Evolutionary conservation across 1,284 basidiomycete genomes (phyloP).

Genomic region (Chalciporus sp.): DNA sequence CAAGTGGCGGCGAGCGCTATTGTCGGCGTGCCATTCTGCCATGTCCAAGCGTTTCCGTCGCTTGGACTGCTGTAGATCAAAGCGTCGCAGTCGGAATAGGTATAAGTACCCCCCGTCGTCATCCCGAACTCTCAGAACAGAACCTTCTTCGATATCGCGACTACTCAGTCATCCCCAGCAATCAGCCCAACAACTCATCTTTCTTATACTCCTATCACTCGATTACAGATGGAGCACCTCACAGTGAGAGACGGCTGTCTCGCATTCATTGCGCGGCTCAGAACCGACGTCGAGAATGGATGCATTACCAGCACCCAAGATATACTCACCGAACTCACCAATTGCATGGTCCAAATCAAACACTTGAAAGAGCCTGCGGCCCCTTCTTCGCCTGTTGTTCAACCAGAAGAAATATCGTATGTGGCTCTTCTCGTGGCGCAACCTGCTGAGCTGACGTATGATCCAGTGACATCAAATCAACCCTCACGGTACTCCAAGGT

Average conservation of each 20-base stretch:
- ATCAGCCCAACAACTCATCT: background rate
- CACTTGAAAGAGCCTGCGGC: background rate
- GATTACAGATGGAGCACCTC: conserved; percentile 9
- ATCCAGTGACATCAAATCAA: background rate
- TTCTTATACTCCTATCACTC: background rate
- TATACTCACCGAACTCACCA: conserved; percentile 17
- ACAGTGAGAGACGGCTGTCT: background rate
- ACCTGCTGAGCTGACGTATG: background rate
- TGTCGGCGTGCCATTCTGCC: conserved; percentile 5
- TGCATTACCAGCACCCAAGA: conserved; percentile 9
- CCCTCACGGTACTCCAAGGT: background rate
- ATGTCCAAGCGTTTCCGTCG: conserved; percentile 21
- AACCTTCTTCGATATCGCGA: background rate
- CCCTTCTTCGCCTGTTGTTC: background rate
- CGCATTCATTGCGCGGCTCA: conserved; percentile 12
- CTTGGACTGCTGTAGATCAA: conserved; percentile 16
- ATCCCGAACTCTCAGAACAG: conserved; percentile 4
- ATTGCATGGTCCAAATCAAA: conserved; percentile 9
- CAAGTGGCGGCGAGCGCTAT: conserved; percentile 2
- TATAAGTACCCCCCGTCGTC: conserved; percentile 14
- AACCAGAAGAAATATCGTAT: background rate
- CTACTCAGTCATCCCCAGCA: background rate
- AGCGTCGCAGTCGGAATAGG: conserved; percentile 7
- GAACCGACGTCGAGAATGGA: conserved; percentile 13
- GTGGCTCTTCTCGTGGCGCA: too few relatives aligned